Base-by-base conservation (phyloP, 345 rosid species). In the Camelina neglecta region DNA sequence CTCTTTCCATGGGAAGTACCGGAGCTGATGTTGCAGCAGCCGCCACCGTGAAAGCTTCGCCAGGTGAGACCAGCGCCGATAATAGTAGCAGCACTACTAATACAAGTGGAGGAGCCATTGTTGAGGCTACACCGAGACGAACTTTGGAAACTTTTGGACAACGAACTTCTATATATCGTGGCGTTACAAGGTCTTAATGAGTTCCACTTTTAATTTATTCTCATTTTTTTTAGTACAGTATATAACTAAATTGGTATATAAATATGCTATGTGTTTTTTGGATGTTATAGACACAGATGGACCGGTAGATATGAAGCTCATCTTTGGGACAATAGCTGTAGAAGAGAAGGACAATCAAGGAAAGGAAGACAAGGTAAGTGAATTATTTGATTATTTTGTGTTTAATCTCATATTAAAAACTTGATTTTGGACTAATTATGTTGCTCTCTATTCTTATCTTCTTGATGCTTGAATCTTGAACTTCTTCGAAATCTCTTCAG, bases 271-370 rank as follows among this genome's bases (percentile, higher is more conserved):
- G 0, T 21, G 38, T 69, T 9, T 69, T 62, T 35, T 60, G 60
- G 60, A 39, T 69, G 58, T 53, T 74, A 63, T 60, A 95, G 99
- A 83, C 99, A 95, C 87, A 79, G 99, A 72, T 95, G 99, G 99
- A 95, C 99, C 0, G 99, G 99, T 76, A 79, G 99, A 80, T 95
- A 95, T 66, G 99, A 95, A 86, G 98, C 99, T 68, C 99, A 95
- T 86, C 92, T 95, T 35, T 95, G 99, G 99, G 99, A 95, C 69
- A 95, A 93, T 80, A 95, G 99, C 73, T 95, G 99, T 72, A 86
- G 99, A 66, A 88, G 99, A 81, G 99, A 93, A 87, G 99, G 99
- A 4, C 99, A 95, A 71, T 95, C 99, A 41, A 89, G 99, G 75
- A 95, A 95, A 86, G 99, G 99, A 80, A 83, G 99, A 73, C 99